Evolutionary conservation across 2,329 filamentous ascomycete species (phyloP).

Genomic region (Ustulina deusta): DNA sequence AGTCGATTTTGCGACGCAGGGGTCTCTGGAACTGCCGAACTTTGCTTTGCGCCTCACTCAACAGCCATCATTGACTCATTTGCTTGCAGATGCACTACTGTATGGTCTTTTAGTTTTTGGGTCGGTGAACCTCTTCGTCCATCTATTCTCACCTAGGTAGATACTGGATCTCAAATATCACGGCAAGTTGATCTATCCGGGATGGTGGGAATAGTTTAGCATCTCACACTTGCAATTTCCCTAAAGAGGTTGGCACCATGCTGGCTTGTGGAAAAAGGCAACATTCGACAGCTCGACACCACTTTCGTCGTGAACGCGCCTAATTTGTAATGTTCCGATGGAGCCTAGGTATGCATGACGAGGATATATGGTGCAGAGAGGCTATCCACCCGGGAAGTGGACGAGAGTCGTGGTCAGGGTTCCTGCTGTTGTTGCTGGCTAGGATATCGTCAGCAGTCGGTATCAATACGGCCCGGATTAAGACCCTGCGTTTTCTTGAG

Average conservation of each 20-base stretch:
- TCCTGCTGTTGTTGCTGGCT: conserved; percentile 16
- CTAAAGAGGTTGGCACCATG: neutral
- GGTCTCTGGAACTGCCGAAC: conserved; percentile 34
- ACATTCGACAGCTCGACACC: conserved; percentile 14
- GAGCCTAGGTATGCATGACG: neutral
- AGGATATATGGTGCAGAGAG: neutral
- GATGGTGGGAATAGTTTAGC: neutral
- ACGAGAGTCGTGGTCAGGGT: conserved; percentile 17
- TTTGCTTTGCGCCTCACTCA: conserved; percentile 30
- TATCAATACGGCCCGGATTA: conserved; percentile 10
- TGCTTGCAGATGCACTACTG: conserved; percentile 14
- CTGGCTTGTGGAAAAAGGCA: neutral
- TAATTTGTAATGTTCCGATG: conserved; percentile 16
- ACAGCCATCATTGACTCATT: conserved; percentile 3
- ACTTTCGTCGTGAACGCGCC: neutral
- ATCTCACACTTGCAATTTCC: neutral
- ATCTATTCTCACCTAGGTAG: neutral
- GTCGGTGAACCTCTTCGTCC: neutral
- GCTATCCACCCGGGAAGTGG: neutral
- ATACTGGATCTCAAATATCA: neutral
- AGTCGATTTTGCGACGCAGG: conserved; percentile 20
- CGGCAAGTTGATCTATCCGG: neutral
- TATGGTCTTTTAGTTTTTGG: conserved; percentile 9
- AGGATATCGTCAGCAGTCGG: conserved; percentile 3
- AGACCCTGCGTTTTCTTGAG: conserved; percentile 17